Percentiles rank a stretch among this genome's conserved stretches.
Evolutionary conservation across 495 filamentous ascomycete genomes (phyloP).

Genomic region (Xylaria longipes): DNA sequence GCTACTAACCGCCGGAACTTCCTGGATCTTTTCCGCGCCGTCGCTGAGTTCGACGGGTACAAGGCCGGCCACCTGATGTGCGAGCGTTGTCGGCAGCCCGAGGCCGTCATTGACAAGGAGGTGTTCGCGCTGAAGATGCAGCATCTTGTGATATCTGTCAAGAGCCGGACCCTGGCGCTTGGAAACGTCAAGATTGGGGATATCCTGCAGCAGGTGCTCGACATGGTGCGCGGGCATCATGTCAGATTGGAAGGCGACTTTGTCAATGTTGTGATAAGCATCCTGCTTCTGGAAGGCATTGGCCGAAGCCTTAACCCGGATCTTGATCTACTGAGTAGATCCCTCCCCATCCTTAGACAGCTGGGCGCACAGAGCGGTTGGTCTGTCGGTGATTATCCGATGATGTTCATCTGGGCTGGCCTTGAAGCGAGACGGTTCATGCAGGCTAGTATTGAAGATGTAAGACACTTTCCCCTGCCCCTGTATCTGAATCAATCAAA

Average conservation of each 20-base stretch:
- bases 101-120: slow-evolving; percentile 84
- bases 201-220: slow-evolving; percentile 84
- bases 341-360: slow-evolving; percentile 88
- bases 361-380: slow-evolving; percentile 79
- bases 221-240: slow-evolving; percentile 92
- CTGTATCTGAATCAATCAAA: background rate
- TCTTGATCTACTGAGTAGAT: slow-evolving; percentile 84
- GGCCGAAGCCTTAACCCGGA: slow-evolving; percentile 85
- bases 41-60: slow-evolving; percentile 97
- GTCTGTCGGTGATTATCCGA: slow-evolving; percentile 80
- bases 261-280: slow-evolving; percentile 96
- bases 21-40: slow-evolving; percentile 91
- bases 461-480: slow-evolving; percentile 47
- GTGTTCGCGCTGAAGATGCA: slow-evolving; percentile 97
- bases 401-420: slow-evolving; percentile 93
- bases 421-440: slow-evolving; percentile 87
- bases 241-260: slow-evolving; percentile 97
- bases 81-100: slow-evolving; percentile 88
- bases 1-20: slow-evolving; percentile 87
- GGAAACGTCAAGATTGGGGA: slow-evolving; percentile 98
- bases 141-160: slow-evolving; percentile 88
- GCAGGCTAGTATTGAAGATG: slow-evolving; percentile 86
- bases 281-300: slow-evolving; percentile 92
- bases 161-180: slow-evolving; percentile 86
- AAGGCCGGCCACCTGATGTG: slow-evolving; percentile 96